Conservation (phyloP, 768 basidiomycete genomes). For the Auricularia auricula-judae region DNA sequence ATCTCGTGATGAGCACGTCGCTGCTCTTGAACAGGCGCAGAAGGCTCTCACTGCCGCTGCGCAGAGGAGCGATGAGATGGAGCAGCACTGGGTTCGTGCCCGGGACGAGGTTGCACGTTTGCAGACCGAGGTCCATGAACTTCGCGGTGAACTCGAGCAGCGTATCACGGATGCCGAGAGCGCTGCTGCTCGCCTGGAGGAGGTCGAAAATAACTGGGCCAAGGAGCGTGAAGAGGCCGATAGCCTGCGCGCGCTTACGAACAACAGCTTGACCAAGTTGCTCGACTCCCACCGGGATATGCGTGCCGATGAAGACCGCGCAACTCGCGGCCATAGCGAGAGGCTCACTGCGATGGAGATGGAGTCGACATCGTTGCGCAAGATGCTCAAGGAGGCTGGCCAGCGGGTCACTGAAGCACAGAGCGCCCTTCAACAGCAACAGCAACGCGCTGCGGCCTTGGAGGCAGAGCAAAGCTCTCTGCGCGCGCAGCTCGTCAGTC, state of each 20-base stretch:
- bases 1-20: conserved; percentile 75
- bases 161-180: conserved; percentile 64
- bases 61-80: conserved; percentile 67
- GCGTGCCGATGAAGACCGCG: conserved; percentile 71
- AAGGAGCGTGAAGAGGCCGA: conserved; percentile 92
- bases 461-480: conserved; percentile 55
- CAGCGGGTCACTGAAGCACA: conserved; percentile 63
- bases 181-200: conserved; percentile 50
- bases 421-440: conserved; percentile 54
- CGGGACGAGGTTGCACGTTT: conserved; percentile 58
- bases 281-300: conserved; percentile 82
- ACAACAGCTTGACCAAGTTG: conserved; percentile 73
- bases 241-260: conserved; percentile 76
- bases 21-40: conserved; percentile 78
- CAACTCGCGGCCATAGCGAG: conserved; percentile 66
- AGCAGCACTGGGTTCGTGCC: conserved; percentile 58
- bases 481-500: conserved; percentile 59
- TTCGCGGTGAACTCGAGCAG: conserved; percentile 72
- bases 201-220: conserved; percentile 84
- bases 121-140: conserved; percentile 67
- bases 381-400: conserved; percentile 69
- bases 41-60: conserved; percentile 66
- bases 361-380: conserved; percentile 63
- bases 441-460: conserved; percentile 47
- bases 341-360: conserved; percentile 71